Evolutionary conservation across 208 protist species (phyloP).

Genomic region (Trypanosoma theileri): DNA sequence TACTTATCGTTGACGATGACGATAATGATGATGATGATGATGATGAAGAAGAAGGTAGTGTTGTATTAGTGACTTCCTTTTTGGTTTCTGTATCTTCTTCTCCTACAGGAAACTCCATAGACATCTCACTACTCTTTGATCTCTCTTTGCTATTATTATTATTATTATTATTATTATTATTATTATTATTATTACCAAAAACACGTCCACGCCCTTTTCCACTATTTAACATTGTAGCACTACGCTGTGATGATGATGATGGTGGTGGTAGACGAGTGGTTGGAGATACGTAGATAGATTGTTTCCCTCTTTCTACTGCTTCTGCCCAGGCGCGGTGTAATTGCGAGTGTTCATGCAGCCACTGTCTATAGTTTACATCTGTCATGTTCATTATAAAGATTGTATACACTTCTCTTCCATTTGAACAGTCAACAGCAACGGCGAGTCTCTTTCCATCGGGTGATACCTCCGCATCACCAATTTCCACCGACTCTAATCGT

Average conservation of each 20-base stretch:
- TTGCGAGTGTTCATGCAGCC: conserved; percentile 38
- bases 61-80: neutral
- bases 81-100: neutral
- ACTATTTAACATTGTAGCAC: neutral
- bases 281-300: conserved; percentile 50
- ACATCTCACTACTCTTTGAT: neutral
- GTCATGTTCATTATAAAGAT: conserved; percentile 52
- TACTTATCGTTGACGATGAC: neutral
- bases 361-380: conserved; percentile 52
- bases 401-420: conserved; percentile 60
- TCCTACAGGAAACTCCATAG: neutral
- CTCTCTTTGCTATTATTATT: neutral
- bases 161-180: neutral
- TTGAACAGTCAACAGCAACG: conserved; percentile 64
- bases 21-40: no score
- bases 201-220: neutral
- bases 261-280: neutral
- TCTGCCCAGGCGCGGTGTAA: conserved; percentile 37
- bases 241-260: no score
- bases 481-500: conserved; percentile 43
- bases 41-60: no score
- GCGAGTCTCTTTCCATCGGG: conserved; percentile 45
- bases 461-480: conserved; percentile 68
- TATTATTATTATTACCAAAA: neutral
- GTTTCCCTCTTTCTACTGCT: conserved; percentile 25